Conservation (phyloP, 2,329 filamentous ascomycete genomes). For the Penicillium expansum region DNA sequence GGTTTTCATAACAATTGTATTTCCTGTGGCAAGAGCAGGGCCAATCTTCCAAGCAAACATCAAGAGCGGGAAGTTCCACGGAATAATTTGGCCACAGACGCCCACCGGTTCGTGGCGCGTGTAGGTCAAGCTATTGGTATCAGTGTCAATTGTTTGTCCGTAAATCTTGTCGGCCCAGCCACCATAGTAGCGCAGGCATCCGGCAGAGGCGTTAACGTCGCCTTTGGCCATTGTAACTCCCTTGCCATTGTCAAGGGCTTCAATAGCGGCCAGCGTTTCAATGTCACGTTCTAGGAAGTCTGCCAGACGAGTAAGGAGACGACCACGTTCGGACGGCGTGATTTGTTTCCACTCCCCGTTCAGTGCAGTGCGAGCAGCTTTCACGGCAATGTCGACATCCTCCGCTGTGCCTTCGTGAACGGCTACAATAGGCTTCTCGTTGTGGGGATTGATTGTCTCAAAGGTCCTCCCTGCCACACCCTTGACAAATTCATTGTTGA, state of each 20-base stretch:
- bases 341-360: slow-evolving; percentile 6
- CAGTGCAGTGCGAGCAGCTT: slow-evolving; percentile 4
- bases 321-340: slow-evolving; percentile 5
- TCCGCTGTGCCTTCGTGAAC: slow-evolving; percentile 5
- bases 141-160: slow-evolving; percentile 11
- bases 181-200: slow-evolving; percentile 8
- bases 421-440: slow-evolving; percentile 6
- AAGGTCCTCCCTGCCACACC: slow-evolving; percentile 4
- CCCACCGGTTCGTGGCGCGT: slow-evolving; percentile 63
- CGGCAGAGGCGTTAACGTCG: background rate
- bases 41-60: slow-evolving; percentile 84
- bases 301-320: slow-evolving; percentile 6
- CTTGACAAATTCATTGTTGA: slow-evolving; percentile 8
- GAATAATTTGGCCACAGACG: slow-evolving; percentile 75
- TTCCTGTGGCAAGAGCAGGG: slow-evolving; percentile 62
- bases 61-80: slow-evolving; percentile 81
- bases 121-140: slow-evolving; percentile 5
- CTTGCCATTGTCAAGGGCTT: slow-evolving; percentile 15
- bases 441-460: slow-evolving; percentile 6
- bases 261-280: slow-evolving; percentile 10
- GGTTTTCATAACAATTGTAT: slow-evolving; percentile 62
- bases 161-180: slow-evolving; percentile 12
- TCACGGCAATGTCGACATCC: slow-evolving; percentile 10
- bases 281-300: slow-evolving; percentile 11
- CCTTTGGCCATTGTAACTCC: slow-evolving; percentile 7